Percentiles rank a stretch among this genome's conserved stretches.
These are phyloP conservation scores for Solanum peruvianum DNA, from an alignment of 257 asterid species.

Conservation along the genomic window DNA sequence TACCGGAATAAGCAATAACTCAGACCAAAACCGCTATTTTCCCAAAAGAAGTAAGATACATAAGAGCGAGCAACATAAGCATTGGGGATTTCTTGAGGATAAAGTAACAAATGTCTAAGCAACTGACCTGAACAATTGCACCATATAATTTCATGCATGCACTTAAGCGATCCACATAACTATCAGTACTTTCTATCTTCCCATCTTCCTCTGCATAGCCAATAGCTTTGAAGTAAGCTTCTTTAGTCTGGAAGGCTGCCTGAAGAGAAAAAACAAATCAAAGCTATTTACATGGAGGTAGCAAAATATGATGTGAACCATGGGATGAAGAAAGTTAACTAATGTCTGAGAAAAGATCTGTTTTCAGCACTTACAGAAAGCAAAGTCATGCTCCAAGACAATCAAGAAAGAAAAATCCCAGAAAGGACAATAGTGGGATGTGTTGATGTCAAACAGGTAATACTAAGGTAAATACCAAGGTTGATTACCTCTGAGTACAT, in stretches of 20 bases:
- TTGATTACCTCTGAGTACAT: constrained; percentile 48
- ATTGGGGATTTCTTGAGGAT: neutral
- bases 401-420: neutral
- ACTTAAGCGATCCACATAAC: constrained; percentile 37
- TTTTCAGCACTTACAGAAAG: neutral
- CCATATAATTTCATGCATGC: constrained; percentile 75
- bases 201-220: constrained; percentile 60
- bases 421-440: neutral
- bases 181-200: constrained; percentile 43
- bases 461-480: neutral
- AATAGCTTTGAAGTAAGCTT: constrained; percentile 57
- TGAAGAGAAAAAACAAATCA: constrained; percentile 11
- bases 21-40: neutral
- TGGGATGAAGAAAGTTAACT: neutral
- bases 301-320: neutral
- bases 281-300: neutral
- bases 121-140: constrained; percentile 83
- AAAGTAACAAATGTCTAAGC: neutral
- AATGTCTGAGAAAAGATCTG: neutral
- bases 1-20: neutral
- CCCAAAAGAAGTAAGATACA: neutral
- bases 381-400: neutral
- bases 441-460: neutral
- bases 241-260: constrained; percentile 45
- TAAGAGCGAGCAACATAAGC: neutral